phyloP scores from a whole-genome alignment of 768 basidiomycete genomes.

The Suillus placidus region DNA sequence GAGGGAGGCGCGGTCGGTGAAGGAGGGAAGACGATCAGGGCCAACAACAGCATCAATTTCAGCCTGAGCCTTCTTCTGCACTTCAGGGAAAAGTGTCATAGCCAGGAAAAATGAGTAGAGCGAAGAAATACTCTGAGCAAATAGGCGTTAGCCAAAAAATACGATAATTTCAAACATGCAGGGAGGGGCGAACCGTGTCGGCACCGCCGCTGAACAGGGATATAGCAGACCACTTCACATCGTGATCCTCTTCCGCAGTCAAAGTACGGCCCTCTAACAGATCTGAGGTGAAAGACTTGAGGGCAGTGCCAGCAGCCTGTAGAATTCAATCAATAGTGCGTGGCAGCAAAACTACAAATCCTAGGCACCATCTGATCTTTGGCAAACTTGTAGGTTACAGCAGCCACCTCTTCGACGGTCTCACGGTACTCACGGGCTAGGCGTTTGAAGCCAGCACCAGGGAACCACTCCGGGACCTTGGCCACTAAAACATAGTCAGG shows the following conservation, averaged over 20 bases:
- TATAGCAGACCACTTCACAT: slow-evolving; percentile 24
- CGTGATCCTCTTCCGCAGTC: slow-evolving; percentile 19
- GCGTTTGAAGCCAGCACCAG: slow-evolving; percentile 37
- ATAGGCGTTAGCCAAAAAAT: background rate
- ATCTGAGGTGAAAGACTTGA: slow-evolving; percentile 22
- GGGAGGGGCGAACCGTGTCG: slow-evolving; percentile 45
- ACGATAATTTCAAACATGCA: slow-evolving; percentile 35
- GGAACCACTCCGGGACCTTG: slow-evolving; percentile 39
- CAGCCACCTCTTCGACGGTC: slow-evolving; percentile 41
- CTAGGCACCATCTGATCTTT: slow-evolving; percentile 47
- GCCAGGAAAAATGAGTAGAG: slow-evolving; percentile 28
- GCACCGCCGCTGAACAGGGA: slow-evolving; percentile 37
- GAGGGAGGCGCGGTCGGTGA: slow-evolving; percentile 24
- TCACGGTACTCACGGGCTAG: slow-evolving; percentile 28
- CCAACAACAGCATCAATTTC: slow-evolving; percentile 30
- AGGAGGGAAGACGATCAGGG: slow-evolving; percentile 22
- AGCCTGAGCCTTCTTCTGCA: slow-evolving; percentile 26
- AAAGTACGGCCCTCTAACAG: slow-evolving; percentile 13
- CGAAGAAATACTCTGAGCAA: slow-evolving; percentile 17
- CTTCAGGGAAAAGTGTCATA: slow-evolving; percentile 26
- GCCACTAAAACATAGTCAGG: slow-evolving; percentile 23
- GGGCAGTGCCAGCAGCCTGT: slow-evolving; percentile 22
- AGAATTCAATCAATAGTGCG: background rate
- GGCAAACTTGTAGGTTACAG: slow-evolving; percentile 47
- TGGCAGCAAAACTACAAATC: background rate